Base-by-base conservation (phyloP, 2,329 filamentous ascomycete genomes). In the Aspergillus phoenicis region DNA sequence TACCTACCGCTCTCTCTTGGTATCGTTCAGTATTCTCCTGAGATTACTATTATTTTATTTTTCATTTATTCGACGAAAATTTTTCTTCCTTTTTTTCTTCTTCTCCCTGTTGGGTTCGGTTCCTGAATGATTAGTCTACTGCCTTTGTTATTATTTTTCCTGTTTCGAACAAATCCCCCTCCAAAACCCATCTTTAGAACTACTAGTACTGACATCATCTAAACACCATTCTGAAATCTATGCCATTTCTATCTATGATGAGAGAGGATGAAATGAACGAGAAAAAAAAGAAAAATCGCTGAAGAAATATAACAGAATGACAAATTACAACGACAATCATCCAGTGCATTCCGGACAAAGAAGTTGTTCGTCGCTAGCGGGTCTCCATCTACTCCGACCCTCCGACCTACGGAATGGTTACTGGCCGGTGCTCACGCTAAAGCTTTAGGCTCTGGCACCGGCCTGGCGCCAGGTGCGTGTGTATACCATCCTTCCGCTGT, bases 391-490 rank as follows among this genome's bases (percentile, higher is more conserved):
- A 55, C 33, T 38, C 33, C 41, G 45, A 38, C 26, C 45, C 30
- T 33, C 60, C 47, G 24, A 36, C 39, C 55, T 49, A 15, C 38
- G 17, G 36, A 24, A 45, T 59, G 58, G 62, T 61, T 49, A 61
- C 43, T 57, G 61, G 59, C 61, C 59, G 60, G 61, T 52, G 51
- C 54, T 58, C 61, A 57, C 63, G 43, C 66, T 64, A 64, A 57
- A 33, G 24, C 52, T 39, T 61, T 64, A 62, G 61, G 47, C 57
- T 54, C 38, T 57, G 36, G 41, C 24, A 48, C 55, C 57, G 58
- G 58, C 49, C 52, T 53, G 56, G 58, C 51, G 53, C 51, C 54
- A 55, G 52, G 63, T 67, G 65, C 61, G 62, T 68, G 62, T 55
- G 24, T 57, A 39, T 65, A 66, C 39, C 41, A 30, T 58, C 48